Base-by-base conservation (phyloP, 768 basidiomycete species). In the Rhodotorula taiwanensis region DNA sequence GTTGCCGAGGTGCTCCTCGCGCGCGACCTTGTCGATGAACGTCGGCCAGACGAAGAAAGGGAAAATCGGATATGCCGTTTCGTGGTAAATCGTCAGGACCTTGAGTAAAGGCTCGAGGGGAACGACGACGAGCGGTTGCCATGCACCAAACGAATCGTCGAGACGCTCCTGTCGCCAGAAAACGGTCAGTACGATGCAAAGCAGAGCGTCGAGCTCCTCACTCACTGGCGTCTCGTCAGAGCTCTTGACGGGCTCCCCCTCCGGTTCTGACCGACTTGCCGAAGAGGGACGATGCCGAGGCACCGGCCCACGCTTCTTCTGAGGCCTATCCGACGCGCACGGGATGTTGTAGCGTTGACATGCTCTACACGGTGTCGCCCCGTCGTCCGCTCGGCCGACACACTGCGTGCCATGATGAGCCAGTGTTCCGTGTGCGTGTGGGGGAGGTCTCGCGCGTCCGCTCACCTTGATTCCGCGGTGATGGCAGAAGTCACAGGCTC, bases 21-120 rank as follows among this genome's bases (percentile, higher is more conserved):
- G 5, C 52, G 31, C 20, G 52, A 53, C 52, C 52, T 30, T 31
- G 3, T 41, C 52, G 39, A 53, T 25, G 39, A 53, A 41, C 36
- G 23, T 39, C 3, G 52, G 52, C 52, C 52, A 53, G n/a, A 53
- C 41, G 39, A 53, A 53, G 41, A 41, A 53, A 25, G 52, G 52
- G 39, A 53, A 53, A n/a, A 53, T 53, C 5, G 52, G 52, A 25
- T 53, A 53, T 11, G 31, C 52, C 25, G 52, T 30, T 28, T 53
- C 52, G 52, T 53, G 28, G 52, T 53, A 53, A 3, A 30, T 27
- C 7, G 25, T 39, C 25, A 53, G 52, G 21, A 30, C 36, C 10
- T 27, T 23, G 41, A 53, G 52, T 4, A 53, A 25, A 39, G 52
- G 36, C 10, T 20, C 41, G 39, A 53, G 25, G 36, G 52, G 52